A percentile compares a stretch with the other conserved stretches of the same genome.
Conservation (phyloP, 768 basidiomycete genomes). For the Kwoniella newhampshirensis region DNA sequence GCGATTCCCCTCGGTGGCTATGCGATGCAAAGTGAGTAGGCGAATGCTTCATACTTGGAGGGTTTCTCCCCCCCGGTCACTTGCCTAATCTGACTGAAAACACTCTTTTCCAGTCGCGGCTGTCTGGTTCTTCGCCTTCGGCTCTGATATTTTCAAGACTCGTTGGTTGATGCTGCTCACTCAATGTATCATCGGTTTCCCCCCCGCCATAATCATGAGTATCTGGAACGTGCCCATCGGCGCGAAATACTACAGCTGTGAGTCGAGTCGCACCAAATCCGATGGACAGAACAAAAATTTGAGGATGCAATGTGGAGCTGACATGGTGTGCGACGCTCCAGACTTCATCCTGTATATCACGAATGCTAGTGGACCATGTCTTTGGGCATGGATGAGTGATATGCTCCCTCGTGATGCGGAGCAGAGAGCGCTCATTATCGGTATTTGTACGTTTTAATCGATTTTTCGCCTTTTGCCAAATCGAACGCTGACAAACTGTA, state of each 20-base stretch:
- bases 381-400: conserved; percentile 46
- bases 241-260: conserved; percentile 47
- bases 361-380: conserved; percentile 32
- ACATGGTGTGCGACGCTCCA: conserved; percentile 5
- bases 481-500: not conserved
- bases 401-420: conserved; percentile 43
- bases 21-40: conserved; percentile 1
- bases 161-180: conserved; percentile 38
- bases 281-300: not conserved
- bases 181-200: conserved; percentile 24
- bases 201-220: conserved; percentile 42
- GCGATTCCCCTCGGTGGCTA: conserved; percentile 21
- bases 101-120: not conserved
- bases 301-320: not conserved
- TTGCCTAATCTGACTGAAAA: not conserved
- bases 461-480: too few relatives aligned
- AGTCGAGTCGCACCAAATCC: too few relatives aligned
- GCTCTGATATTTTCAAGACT: conserved; percentile 37
- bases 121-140: conserved; percentile 10
- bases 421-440: conserved; percentile 41
- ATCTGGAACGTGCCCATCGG: conserved; percentile 42
- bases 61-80: too few relatives aligned
- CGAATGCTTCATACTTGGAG: too few relatives aligned
- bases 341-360: conserved; percentile 39
- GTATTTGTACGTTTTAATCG: conserved; percentile 22